Evolutionary conservation across 345 rosid species (phyloP).

Genomic region (Angophora floribunda): DNA sequence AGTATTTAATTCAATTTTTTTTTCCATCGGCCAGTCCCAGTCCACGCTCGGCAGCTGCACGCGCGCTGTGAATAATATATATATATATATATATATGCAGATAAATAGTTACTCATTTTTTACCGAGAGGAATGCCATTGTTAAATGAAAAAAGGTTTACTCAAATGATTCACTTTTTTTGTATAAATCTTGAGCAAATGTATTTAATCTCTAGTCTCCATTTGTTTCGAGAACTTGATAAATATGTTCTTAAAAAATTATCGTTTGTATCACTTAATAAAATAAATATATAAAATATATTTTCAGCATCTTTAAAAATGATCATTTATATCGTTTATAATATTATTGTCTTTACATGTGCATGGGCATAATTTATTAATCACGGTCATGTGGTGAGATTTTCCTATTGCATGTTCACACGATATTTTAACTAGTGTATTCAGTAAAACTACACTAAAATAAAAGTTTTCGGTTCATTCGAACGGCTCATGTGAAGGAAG

Average conservation of each 20-base stretch:
- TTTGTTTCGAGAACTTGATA: too few relatives aligned
- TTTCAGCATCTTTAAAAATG: background rate
- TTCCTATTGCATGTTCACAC: background rate
- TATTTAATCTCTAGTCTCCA: background rate
- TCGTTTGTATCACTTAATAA: background rate
- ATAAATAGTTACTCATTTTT: background rate
- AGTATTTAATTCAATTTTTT: background rate
- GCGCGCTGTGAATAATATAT: background rate
- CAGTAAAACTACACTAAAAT: background rate
- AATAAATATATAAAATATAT: too few relatives aligned
- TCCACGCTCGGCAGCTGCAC: background rate
- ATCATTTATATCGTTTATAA: background rate
- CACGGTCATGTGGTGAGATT: fast-evolving
- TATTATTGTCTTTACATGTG: background rate
- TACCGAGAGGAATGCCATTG: background rate
- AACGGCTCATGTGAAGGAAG: background rate
- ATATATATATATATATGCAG: background rate
- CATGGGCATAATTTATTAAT: background rate
- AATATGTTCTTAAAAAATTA: too few relatives aligned
- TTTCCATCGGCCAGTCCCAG: background rate
- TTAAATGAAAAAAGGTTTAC: background rate
- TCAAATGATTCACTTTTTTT: background rate
- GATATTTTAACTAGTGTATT: background rate
- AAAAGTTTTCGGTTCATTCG: background rate
- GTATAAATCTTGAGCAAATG: background rate